Base-by-base conservation (phyloP, 2,329 filamentous ascomycete genomes). In the Eutypa lata region DNA sequence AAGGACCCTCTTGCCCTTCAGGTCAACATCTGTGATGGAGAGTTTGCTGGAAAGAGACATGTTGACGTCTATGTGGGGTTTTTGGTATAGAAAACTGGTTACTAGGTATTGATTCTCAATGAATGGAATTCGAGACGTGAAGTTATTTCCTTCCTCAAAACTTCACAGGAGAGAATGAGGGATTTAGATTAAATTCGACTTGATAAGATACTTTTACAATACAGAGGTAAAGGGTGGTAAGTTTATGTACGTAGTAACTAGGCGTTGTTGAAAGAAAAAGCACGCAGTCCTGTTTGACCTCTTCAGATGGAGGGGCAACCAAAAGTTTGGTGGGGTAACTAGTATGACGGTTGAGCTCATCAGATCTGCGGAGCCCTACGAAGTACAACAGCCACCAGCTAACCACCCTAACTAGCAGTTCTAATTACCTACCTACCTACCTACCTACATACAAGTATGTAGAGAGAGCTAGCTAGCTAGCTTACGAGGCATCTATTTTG, bases 31-130 rank as follows among this genome's bases (percentile, higher is more conserved):
- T 63, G 86, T 90, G 76, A 99, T 97, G 65, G 91, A 90, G 68
- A 99, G 90, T 84, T 99, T 99, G 85, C 87, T 97, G 68, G 92
- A 90, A 72, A 99, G 90, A 86, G 94, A 97, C 94, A 99, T 99
- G 56, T 68, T 85, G 70, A 60, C 51, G 58, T 56, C 47, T 54
- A 46, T 49, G 52, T 51, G 49, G 38, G 55, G 52, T 47, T 43
- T 42, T 37, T 28, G 57, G 53, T 54, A 53, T 47, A 50, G 42
- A 55, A 45, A 57, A 44, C 58, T 45, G 54, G n/a, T 35, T 35
- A 14, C 14, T 14, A 14, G 7, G 31, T 35, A 8, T 35, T 7
- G 7, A 8, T 7, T 35, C 31, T 35, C 8, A 7, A 35, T 14
- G 31, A 8, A 7, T 35, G 31, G 31, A 8, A 35, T 35, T 35